These are phyloP conservation scores for Drosera spatulata DNA, from an alignment of 179 eudicot genomes.

Conservation along the genomic window DNA sequence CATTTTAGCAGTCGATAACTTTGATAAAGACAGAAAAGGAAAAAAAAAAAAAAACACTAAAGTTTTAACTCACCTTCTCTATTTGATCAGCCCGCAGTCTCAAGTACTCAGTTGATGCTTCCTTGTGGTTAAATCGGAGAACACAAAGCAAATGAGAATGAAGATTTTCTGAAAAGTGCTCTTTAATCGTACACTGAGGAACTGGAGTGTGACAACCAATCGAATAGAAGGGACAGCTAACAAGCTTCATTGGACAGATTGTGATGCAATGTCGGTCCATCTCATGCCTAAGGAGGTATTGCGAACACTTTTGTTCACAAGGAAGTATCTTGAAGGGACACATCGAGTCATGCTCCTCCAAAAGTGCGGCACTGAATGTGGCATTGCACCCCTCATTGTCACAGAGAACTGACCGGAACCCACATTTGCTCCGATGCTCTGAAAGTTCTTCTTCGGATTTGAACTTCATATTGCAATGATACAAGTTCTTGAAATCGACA, in stretches of 20 bases:
- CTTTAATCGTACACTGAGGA: conserved; percentile 44
- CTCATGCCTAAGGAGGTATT: conserved; percentile 60
- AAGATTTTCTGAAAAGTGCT: conserved; percentile 50
- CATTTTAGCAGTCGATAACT: no score
- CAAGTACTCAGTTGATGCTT: conserved; percentile 41
- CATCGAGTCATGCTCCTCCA: conserved; percentile 51
- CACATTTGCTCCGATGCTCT: conserved; percentile 46
- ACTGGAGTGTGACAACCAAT: conserved; percentile 63
- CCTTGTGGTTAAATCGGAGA: conserved; percentile 56
- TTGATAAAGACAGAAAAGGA: not conserved
- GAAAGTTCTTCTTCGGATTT: conserved; percentile 45
- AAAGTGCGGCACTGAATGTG: conserved; percentile 57
- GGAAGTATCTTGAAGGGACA: conserved; percentile 87
- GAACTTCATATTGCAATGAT: conserved; percentile 69
- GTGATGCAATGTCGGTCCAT: conserved; percentile 99
- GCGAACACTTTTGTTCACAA: conserved; percentile 87
- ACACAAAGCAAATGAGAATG: conserved; percentile 46
- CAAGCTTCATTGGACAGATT: conserved; percentile 84
- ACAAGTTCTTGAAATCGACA: conserved; percentile 55
- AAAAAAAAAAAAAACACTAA: not conserved
- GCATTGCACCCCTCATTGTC: conserved; percentile 73
- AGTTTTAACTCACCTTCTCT: conserved; percentile 31
- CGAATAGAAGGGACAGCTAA: conserved; percentile 71
- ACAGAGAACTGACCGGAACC: conserved; percentile 64
- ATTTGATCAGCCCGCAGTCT: conserved; percentile 43